Conservation (phyloP, 768 basidiomycete species). For the Termitomyces sp. region DNA sequence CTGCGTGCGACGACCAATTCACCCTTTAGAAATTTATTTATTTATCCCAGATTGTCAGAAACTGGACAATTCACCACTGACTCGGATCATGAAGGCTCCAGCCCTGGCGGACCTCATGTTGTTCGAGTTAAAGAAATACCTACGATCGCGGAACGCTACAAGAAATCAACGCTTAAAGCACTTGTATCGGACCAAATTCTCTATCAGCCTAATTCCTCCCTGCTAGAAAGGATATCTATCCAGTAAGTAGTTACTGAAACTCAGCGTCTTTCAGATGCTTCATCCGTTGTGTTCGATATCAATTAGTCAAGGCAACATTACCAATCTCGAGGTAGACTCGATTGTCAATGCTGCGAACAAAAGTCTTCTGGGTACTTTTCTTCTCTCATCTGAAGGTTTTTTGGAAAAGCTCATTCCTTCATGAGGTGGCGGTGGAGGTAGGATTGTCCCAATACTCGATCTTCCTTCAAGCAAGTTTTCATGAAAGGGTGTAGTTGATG, state of each 20-base stretch:
- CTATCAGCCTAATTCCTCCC: conserved; percentile 28
- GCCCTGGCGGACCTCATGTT: conserved; percentile 17
- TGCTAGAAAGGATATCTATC: conserved; percentile 59
- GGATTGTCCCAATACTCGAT: conserved; percentile 14
- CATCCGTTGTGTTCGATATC: not conserved
- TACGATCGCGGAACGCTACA: conserved; percentile 52
- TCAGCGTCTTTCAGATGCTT: not conserved
- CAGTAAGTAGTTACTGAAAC: conserved; percentile 38
- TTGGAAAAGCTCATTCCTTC: not conserved
- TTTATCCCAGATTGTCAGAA: not conserved
- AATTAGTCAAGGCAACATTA: conserved; percentile 74
- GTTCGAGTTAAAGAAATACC: conserved; percentile 42
- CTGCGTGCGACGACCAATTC: not conserved
- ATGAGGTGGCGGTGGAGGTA: conserved; percentile 75
- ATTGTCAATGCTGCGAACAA: conserved; percentile 84
- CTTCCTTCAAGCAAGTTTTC: not conserved
- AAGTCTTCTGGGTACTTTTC: conserved; percentile 53
- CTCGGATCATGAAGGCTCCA: not conserved
- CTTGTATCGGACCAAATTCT: conserved; percentile 25
- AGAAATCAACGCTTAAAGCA: conserved; percentile 29
- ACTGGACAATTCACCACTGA: not conserved
- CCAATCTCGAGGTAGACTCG: conserved; percentile 58
- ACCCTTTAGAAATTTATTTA: not conserved
- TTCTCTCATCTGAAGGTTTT: not conserved
- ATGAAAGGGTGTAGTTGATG: conserved; percentile 50